Evolutionary conservation across 148 eudicot genomes (phyloP).

Genomic region (Rheum nobile): DNA sequence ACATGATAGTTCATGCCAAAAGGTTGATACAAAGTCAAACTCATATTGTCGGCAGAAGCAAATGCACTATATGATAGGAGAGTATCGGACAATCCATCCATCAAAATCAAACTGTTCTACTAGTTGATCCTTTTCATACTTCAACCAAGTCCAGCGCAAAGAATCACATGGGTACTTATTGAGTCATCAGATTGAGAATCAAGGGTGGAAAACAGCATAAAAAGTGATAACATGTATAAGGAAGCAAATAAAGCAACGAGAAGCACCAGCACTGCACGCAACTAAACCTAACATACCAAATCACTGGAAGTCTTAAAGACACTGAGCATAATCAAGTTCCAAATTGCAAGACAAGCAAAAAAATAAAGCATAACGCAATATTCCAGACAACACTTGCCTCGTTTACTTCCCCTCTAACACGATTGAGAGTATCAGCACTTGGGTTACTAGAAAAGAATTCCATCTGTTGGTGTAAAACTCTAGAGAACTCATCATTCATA

Average conservation of each 20-base stretch:
- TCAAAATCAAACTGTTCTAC: background rate
- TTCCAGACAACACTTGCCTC: slow-evolving; percentile 42
- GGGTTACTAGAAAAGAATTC: slow-evolving; percentile 78
- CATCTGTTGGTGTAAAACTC: slow-evolving; percentile 80
- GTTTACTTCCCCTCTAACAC: slow-evolving; percentile 90
- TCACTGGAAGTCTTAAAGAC: background rate
- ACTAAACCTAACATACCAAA: background rate
- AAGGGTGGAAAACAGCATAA: background rate
- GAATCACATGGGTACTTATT: background rate
- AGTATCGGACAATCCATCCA: background rate
- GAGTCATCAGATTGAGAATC: background rate
- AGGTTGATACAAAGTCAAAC: background rate
- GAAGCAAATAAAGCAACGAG: background rate
- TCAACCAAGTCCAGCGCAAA: background rate
- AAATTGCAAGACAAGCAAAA: background rate
- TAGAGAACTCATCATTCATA: slow-evolving; percentile 79
- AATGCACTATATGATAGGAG: background rate
- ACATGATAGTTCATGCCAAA: background rate
- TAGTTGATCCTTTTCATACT: background rate
- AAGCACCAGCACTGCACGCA: background rate
- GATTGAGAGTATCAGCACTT: slow-evolving; percentile 87
- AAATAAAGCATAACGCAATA: background rate
- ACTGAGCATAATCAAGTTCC: background rate
- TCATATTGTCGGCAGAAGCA: background rate
- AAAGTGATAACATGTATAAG: background rate